A percentile compares a stretch with the other conserved stretches of the same genome.
Conservation (phyloP, 2,329 filamentous ascomycete species). For the Hirsutella rhossiliensis region DNA sequence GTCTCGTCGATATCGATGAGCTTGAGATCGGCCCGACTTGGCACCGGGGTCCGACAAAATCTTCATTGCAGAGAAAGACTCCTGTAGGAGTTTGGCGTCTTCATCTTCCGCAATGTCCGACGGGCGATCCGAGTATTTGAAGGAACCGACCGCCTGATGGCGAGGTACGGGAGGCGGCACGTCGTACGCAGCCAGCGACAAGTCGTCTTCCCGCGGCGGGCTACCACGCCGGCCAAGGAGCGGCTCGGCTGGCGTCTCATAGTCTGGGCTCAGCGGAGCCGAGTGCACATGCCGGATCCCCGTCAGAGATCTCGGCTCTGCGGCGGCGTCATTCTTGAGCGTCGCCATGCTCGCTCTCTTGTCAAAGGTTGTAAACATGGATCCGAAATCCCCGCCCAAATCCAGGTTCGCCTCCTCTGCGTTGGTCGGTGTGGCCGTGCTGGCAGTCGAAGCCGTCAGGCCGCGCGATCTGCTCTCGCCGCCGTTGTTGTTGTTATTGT, state of each 20-base stretch:
- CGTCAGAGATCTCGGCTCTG: constrained; percentile 32
- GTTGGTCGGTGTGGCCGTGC: constrained; percentile 39
- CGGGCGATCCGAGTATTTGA: constrained; percentile 19
- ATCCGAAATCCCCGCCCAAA: constrained; percentile 45
- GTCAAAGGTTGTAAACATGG: constrained; percentile 42
- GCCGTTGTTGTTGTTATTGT: constrained; percentile 10
- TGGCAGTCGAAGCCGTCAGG: constrained; percentile 41
- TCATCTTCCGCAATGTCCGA: constrained; percentile 35
- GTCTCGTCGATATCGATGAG: constrained; percentile 23
- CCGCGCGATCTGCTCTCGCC: constrained; percentile 29
- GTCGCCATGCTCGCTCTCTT: constrained; percentile 41
- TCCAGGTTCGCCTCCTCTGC: constrained; percentile 33
- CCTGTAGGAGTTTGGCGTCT: constrained; percentile 38
- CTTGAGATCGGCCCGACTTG: constrained; percentile 6
- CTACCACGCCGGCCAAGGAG: constrained; percentile 37
- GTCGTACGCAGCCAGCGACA: background rate
- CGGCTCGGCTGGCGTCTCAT: constrained; percentile 30
- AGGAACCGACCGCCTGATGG: constrained; percentile 16
- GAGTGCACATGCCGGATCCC: constrained; percentile 30
- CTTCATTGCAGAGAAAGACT: constrained; percentile 37
- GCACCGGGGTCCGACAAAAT: constrained; percentile 24
- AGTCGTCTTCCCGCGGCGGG: constrained; percentile 29
- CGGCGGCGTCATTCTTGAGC: constrained; percentile 26
- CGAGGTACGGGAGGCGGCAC: constrained; percentile 20
- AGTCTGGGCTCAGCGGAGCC: constrained; percentile 35